Evolutionary conservation across 2,329 filamentous ascomycete species (phyloP), one percentile per base, ranked within the genome.

Genomic region (Aspergillus phoenicis): DNA sequence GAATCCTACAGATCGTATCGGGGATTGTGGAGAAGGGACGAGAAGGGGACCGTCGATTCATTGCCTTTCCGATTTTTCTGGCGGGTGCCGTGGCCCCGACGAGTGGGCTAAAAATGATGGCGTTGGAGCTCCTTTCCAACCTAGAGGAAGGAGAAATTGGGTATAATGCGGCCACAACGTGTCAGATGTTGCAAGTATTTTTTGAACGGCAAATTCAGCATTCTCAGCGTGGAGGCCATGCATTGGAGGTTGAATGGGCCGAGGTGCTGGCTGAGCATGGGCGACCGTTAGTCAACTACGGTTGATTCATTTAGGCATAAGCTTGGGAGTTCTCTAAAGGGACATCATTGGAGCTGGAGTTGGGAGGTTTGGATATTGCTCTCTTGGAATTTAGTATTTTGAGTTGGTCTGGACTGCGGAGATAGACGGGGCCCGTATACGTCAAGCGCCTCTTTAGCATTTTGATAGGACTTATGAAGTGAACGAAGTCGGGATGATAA

Each of bases 1-100:
- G 79, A 43, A 82, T 85, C 51, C 68, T 84, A 2, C 73, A 78
- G 8, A 72, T 82, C 13, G 78, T 79, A 5, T 72, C 77, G 30
- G 71, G 38, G 8, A 45, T 73, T 8, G 77, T 81, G 1, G 68
- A 80, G 4, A 72, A 74, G 17, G 70, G 71, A 2, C 72, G 73
- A 4, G 75, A 76, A 10, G 73, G 77, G 13, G 77, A 81, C 48
- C 75, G 77, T 15, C 77, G 80, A 22, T 82, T 81, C 59, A 68
- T 83, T 4, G 75, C 83, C 2, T 85, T 86, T 62, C 83, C 84
- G 0, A 64, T 85, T 0, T 85, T 86, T 67, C 78, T 86, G 60
- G 82, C 83, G 0, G 84, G 83, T 10, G 68, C 69, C 3, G 77
- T 81, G 17, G 79, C 79, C 2, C 72, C 68, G 0, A 74, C 78